Conservation (phyloP, 2,329 filamentous ascomycete species). For the Penicillium sp. region DNA sequence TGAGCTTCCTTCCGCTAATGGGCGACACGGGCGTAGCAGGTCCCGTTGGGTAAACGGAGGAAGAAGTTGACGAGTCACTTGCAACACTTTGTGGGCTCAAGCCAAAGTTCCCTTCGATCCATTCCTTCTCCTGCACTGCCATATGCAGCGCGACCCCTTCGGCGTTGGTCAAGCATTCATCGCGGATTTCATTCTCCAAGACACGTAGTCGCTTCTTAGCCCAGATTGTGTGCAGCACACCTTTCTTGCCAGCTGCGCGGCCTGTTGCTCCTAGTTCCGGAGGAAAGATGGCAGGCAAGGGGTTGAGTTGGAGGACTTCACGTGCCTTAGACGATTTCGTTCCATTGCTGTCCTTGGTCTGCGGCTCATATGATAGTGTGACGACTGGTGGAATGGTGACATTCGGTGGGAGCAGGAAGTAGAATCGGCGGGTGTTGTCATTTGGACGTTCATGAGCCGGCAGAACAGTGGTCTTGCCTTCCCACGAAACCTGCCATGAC, state of each 20-base stretch:
- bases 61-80: slow-evolving; percentile 26
- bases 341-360: slow-evolving; percentile 16
- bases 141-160: slow-evolving; percentile 85
- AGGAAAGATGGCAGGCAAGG: slow-evolving; percentile 84
- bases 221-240: slow-evolving; percentile 88
- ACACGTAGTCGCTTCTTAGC: slow-evolving; percentile 78
- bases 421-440: slow-evolving; percentile 65
- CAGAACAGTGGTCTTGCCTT: slow-evolving; percentile 76
- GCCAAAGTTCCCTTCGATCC: slow-evolving; percentile 83
- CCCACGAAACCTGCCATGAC: slow-evolving; percentile 81
- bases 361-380: slow-evolving; percentile 61
- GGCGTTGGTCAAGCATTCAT: slow-evolving; percentile 71
- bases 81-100: slow-evolving; percentile 50
- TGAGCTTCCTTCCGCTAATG: slow-evolving; percentile 66
- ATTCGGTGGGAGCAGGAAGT: slow-evolving; percentile 78
- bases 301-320: slow-evolving; percentile 68
- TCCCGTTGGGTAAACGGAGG: slow-evolving; percentile 39
- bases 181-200: slow-evolving; percentile 74
- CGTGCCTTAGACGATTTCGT: no score
- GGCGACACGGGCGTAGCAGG: slow-evolving; percentile 65
- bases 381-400: slow-evolving; percentile 72
- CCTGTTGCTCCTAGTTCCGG: slow-evolving; percentile 71
- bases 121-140: slow-evolving; percentile 79
- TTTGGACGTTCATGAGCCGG: slow-evolving; percentile 63
- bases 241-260: slow-evolving; percentile 70